A percentile compares a stretch with the other conserved stretches of the same genome.
Conservation (phyloP, 805 yeast genomes). For the Starmerella floricola region DNA sequence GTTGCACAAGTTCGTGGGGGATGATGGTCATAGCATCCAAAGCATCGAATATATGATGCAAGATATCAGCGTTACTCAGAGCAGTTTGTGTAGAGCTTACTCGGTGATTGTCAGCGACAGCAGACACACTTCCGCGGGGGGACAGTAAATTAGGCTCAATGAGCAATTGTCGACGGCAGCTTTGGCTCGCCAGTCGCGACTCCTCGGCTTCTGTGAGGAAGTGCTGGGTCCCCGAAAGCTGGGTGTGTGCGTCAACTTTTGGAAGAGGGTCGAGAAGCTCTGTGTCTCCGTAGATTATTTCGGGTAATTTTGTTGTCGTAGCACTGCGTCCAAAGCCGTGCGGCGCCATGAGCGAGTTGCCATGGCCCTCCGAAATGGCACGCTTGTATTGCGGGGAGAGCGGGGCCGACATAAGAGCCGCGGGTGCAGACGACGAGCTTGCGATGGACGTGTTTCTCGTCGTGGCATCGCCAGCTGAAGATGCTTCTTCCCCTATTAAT, state of each 20-base stretch:
- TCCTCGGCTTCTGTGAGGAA: neutral
- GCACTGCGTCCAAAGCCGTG: constrained; percentile 7
- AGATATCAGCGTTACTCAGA: constrained; percentile 66
- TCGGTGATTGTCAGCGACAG: too few relatives aligned
- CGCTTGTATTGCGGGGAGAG: neutral
- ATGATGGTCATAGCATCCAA: constrained; percentile 45
- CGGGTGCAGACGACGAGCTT: neutral
- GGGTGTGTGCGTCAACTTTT: neutral
- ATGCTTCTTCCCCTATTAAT: too few relatives aligned
- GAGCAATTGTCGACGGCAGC: too few relatives aligned
- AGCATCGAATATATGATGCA: constrained; percentile 44
- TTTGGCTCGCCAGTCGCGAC: too few relatives aligned
- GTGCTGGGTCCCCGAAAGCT: neutral
- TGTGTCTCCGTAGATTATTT: constrained; percentile 4
- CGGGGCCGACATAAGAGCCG: too few relatives aligned
- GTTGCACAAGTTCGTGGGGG: constrained; percentile 52
- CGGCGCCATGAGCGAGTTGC: neutral
- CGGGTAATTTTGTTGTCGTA: constrained; percentile 5
- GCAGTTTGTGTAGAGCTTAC: constrained; percentile 34
- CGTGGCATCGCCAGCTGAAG: too few relatives aligned
- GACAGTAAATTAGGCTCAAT: too few relatives aligned
- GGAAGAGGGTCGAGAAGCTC: constrained; percentile 7
- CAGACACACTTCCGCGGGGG: too few relatives aligned
- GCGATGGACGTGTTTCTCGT: neutral
- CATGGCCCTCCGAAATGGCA: constrained; percentile 4